Percentiles rank a stretch among this genome's conserved stretches.
Evolutionary conservation across 1,139 yeast species (phyloP).

Genomic region (Geotrichum siamense): DNA sequence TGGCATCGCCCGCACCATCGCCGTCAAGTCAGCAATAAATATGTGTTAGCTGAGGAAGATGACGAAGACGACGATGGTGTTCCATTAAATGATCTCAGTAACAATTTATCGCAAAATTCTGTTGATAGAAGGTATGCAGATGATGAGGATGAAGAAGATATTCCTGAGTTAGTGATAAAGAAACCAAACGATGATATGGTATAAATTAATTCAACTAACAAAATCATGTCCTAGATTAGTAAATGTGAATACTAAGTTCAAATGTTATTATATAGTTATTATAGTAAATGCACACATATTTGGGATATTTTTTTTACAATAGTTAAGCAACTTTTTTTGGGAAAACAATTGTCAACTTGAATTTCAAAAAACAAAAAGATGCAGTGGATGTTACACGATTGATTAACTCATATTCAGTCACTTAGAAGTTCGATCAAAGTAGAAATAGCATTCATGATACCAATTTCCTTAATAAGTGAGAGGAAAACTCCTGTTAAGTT

Average conservation of each 20-base stretch:
- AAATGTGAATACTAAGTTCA: too few relatives aligned
- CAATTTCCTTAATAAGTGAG: constrained; percentile 18
- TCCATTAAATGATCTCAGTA: neutral
- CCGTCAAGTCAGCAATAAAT: neutral
- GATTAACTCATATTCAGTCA: too few relatives aligned
- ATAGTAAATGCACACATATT: too few relatives aligned
- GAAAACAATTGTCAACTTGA: too few relatives aligned
- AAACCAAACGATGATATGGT: constrained; percentile 1
- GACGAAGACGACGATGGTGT: constrained; percentile 3
- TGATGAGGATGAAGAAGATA: neutral
- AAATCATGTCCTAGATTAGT: too few relatives aligned
- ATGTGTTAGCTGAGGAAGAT: constrained; percentile 2
- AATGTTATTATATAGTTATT: too few relatives aligned
- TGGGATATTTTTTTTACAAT: too few relatives aligned
- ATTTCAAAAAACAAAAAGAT: too few relatives aligned
- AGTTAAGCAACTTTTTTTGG: too few relatives aligned
- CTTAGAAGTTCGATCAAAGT: too few relatives aligned
- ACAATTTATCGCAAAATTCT: neutral
- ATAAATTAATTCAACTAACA: too few relatives aligned
- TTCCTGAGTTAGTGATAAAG: constrained; percentile 1
- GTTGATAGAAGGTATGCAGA: neutral
- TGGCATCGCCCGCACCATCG: constrained; percentile 15
- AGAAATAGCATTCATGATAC: constrained; percentile 22
- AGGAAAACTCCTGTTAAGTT: constrained; percentile 17
- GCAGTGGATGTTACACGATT: too few relatives aligned